Evolutionary conservation across 1,284 basidiomycete species (phyloP).

Genomic region (Apiotrichum domesticum): DNA sequence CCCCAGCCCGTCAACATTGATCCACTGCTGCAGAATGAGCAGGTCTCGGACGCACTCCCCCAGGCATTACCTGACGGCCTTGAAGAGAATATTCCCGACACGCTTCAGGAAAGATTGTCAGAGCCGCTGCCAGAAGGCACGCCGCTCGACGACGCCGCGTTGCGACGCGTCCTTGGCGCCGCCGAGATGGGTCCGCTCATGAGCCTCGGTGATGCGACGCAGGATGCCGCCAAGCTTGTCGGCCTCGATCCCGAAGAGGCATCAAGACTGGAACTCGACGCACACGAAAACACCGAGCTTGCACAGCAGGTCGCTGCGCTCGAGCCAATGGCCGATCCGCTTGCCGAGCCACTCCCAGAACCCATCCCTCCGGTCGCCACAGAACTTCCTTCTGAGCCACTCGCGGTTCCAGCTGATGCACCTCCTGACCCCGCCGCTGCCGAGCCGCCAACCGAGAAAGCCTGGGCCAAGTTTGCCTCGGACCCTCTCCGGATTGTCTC

Average conservation of each 20-base stretch:
- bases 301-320: neutral
- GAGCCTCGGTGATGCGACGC: neutral
- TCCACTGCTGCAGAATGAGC: neutral
- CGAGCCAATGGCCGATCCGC: neutral
- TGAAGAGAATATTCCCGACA: constrained; percentile 1
- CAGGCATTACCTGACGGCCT: neutral
- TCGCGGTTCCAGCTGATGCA: neutral
- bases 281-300: neutral
- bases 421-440: neutral
- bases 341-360: neutral
- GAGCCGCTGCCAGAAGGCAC: neutral
- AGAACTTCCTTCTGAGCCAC: neutral
- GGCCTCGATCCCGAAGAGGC: neutral
- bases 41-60: constrained; percentile 10
- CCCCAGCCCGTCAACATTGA: neutral
- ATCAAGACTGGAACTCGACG: neutral
- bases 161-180: neutral
- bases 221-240: neutral
- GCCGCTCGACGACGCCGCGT: neutral
- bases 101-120: neutral
- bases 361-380: neutral
- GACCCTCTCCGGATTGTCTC: constrained; percentile 90
- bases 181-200: no score
- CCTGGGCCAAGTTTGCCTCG: constrained; percentile 88
- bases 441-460: constrained; percentile 9